Conservation (phyloP, 805 yeast species). For the Brettanomyces anomalus region DNA sequence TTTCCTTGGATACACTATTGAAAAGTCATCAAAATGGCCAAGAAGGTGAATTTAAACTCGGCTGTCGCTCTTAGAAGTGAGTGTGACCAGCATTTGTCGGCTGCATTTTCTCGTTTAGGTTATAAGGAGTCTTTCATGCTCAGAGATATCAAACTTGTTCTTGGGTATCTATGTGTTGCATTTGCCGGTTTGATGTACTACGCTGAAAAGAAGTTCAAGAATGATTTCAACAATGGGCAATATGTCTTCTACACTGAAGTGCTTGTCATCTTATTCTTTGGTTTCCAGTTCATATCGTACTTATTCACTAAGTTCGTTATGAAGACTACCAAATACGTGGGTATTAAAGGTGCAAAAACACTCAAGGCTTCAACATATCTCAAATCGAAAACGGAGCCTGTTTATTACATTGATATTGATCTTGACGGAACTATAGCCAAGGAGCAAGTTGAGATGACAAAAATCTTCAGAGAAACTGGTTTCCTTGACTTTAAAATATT, state of each 20-base stretch:
- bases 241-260: conserved; percentile 28
- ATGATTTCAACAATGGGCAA: conserved; percentile 30
- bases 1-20: too few species aligned
- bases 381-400: conserved; percentile 34
- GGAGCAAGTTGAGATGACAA: conserved; percentile 25
- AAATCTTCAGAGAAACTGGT: conserved; percentile 40
- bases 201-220: conserved; percentile 37
- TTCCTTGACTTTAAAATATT: conserved; percentile 30
- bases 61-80: conserved; percentile 38
- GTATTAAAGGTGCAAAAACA: conserved; percentile 28
- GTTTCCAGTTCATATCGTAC: conserved; percentile 27
- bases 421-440: conserved; percentile 17
- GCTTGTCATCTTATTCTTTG: conserved; percentile 30
- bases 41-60: conserved; percentile 31
- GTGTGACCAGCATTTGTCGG: conserved; percentile 39
- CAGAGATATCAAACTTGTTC: conserved; percentile 36
- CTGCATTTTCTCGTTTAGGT: conserved; percentile 33
- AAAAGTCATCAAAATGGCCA: conserved; percentile 16
- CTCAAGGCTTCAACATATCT: conserved; percentile 30
- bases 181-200: conserved; percentile 38
- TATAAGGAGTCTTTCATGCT: conserved; percentile 38
- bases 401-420: conserved; percentile 30
- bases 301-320: conserved; percentile 26
- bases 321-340: conserved; percentile 40
- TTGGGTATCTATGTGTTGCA: conserved; percentile 39